These are phyloP conservation scores for Cercophora scortea DNA, from an alignment of 495 filamentous ascomycete genomes.

Conservation along the genomic window DNA sequence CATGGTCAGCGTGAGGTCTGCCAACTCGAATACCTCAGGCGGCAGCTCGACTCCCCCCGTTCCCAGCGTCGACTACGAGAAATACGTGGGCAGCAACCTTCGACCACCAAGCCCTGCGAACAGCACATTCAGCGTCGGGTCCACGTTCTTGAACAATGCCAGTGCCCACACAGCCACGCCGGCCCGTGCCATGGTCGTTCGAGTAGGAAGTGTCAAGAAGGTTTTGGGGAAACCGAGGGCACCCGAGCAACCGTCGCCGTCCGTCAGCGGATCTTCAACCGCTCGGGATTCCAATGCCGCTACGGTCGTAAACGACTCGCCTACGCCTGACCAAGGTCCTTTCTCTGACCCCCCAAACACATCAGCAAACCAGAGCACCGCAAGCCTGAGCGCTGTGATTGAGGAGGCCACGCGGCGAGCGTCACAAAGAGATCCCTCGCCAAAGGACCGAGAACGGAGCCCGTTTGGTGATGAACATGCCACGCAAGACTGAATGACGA, in stretches of 20 bases:
- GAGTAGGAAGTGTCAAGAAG: conserved; percentile 45
- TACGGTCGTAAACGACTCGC: conserved; percentile 45
- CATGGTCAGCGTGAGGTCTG: conserved; percentile 79
- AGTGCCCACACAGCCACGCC: conserved; percentile 44
- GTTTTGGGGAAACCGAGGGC: conserved; percentile 10
- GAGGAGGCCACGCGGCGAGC: conserved; percentile 41
- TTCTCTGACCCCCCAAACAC: conserved; percentile 47
- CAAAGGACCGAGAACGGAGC: conserved; percentile 31
- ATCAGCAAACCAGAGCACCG: conserved; percentile 26
- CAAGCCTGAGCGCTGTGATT: conserved; percentile 45
- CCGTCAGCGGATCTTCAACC: conserved; percentile 12
- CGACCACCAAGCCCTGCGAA: conserved; percentile 37
- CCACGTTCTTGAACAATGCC: conserved; percentile 56
- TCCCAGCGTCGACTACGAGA: conserved; percentile 45
- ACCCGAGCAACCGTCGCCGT: conserved; percentile 17
- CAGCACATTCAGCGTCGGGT: conserved; percentile 54
- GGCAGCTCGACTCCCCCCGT: conserved; percentile 45
- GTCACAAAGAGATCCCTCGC: conserved; percentile 26
- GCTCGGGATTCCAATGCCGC: conserved; percentile 27
- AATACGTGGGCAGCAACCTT: conserved; percentile 30
- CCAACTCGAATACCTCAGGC: conserved; percentile 35
- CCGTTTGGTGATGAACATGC: conserved; percentile 53
- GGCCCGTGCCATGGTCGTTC: conserved; percentile 45
- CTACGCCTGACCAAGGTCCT: conserved; percentile 43
- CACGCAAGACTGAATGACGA: conserved; percentile 27